Evolutionary conservation across 202 grass and related monocot genomes (phyloP).

Genomic region (Zoysia matrella): DNA sequence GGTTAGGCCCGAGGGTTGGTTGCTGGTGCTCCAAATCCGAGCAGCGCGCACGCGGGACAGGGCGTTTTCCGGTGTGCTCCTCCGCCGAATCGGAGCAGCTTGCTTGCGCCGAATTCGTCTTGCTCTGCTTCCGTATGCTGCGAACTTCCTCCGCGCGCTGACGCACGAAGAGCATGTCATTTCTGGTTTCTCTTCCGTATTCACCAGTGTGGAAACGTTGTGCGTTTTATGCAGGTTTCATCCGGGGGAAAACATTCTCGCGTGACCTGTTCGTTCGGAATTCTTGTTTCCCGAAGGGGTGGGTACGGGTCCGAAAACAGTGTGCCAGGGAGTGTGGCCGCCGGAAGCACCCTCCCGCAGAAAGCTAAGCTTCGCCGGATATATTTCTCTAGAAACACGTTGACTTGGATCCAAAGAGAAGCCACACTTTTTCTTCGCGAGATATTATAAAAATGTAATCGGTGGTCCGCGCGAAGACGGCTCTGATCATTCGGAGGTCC

Average conservation of each 20-base stretch:
- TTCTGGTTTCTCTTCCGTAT: not conserved
- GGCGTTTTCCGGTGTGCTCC: constrained; percentile 32
- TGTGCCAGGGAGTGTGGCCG: not conserved
- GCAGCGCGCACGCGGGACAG: not conserved
- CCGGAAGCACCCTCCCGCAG: not conserved
- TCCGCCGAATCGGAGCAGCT: not conserved
- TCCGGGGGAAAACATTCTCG: not conserved
- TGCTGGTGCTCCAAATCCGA: not conserved
- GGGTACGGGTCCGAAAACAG: not conserved
- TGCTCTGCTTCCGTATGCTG: not conserved
- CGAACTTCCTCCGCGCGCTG: not conserved
- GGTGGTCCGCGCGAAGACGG: not conserved
- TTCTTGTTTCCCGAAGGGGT: not conserved
- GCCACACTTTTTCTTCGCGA: not conserved
- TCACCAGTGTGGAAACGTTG: not conserved
- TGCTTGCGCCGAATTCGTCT: not conserved
- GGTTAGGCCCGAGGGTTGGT: not conserved
- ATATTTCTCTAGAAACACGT: not conserved
- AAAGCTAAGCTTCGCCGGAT: too few species aligned
- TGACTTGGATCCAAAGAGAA: constrained; percentile 8
- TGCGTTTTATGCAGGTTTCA: not conserved
- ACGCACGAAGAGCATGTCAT: not conserved
- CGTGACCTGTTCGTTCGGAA: not conserved
- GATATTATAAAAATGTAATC: not conserved
- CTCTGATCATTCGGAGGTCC: not conserved